A percentile compares a stretch with the other conserved stretches of the same genome.
Conservation (phyloP, 2,329 filamentous ascomycete genomes). For the Phyllosticta citrichinensis region DNA sequence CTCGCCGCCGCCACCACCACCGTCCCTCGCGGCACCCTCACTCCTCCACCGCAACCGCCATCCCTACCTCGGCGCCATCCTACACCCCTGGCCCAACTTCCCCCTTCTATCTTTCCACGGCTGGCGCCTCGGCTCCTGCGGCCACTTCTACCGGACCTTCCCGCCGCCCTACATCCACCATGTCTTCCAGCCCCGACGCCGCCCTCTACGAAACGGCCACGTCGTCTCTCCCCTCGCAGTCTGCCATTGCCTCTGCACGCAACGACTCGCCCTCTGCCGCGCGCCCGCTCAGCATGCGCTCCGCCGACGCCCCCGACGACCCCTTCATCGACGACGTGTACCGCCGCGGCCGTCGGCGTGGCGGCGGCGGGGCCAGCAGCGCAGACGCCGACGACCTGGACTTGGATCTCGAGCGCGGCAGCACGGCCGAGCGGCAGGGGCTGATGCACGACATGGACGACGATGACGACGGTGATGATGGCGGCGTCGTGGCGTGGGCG, state of each 20-base stretch:
- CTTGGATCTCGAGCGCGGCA: neutral
- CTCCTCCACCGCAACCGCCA: neutral
- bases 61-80: neutral
- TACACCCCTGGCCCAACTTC: conserved; percentile 1
- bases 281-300: conserved; percentile 3
- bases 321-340: neutral
- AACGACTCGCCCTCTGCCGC: conserved; percentile 3
- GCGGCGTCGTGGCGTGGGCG: conserved; percentile 2
- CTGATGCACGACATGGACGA: neutral
- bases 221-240: neutral
- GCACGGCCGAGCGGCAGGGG: neutral
- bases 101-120: neutral
- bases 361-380: neutral
- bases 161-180: neutral
- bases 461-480: neutral
- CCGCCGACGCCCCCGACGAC: neutral
- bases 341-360: conserved; percentile 1
- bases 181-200: neutral
- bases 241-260: neutral
- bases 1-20: neutral
- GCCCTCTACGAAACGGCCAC: neutral
- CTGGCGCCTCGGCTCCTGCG: neutral
- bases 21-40: conserved; percentile 12
- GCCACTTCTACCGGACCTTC: neutral
- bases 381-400: neutral